Conservation (phyloP, 2,329 filamentous ascomycete genomes). For the Penicillium sclerotigenum region DNA sequence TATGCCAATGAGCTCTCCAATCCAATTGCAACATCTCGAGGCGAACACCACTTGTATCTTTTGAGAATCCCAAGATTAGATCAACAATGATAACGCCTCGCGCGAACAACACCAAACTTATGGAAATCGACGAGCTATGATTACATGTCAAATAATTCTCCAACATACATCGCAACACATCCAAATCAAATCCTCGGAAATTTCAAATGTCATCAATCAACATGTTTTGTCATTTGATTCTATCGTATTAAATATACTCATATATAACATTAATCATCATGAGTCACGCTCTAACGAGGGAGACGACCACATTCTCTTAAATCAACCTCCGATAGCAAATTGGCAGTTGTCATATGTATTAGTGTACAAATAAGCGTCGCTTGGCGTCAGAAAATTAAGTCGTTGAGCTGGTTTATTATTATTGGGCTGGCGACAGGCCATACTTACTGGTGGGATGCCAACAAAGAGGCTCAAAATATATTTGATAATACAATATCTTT, state of each 20-base stretch:
- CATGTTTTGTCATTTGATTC: constrained; percentile 13
- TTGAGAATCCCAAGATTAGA: neutral
- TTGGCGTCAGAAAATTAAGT: neutral
- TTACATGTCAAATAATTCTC: neutral
- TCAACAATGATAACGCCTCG: neutral
- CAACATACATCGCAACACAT: neutral
- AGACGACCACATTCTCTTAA: neutral
- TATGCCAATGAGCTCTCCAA: neutral
- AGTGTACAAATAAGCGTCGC: neutral
- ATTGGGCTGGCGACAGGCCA: neutral
- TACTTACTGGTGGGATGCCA: neutral
- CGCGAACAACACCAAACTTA: neutral
- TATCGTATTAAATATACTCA: constrained; percentile 21
- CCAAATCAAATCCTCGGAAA: neutral
- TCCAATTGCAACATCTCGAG: neutral
- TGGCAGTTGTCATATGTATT: neutral
- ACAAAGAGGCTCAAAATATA: neutral
- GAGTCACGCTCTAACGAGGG: constrained; percentile 2
- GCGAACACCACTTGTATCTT: neutral
- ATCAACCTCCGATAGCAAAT: neutral
- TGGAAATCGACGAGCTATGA: neutral
- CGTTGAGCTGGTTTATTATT: neutral
- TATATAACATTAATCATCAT: constrained; percentile 23
- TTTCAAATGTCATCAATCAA: neutral
- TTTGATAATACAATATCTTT: neutral